These are phyloP conservation scores for Geotrichum cucujoidarum DNA, from an alignment of 1,139 yeast genomes.

Conservation along the genomic window DNA sequence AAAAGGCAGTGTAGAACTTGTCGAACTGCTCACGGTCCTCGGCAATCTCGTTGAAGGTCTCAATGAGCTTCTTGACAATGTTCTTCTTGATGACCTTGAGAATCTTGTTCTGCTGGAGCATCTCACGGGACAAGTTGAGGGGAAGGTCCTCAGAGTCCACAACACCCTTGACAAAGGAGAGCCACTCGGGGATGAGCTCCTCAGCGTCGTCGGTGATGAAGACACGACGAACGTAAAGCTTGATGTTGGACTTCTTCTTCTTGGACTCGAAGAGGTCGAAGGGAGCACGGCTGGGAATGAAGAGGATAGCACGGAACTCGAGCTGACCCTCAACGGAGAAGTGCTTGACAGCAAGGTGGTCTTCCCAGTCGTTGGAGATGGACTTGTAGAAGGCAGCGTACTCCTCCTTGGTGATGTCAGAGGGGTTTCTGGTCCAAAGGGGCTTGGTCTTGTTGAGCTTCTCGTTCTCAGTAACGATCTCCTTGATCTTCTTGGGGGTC, in stretches of 20 bases:
- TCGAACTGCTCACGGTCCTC: conserved; percentile 98
- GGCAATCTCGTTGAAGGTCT: conserved; percentile 97
- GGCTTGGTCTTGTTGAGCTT: conserved; percentile 99
- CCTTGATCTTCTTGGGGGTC: conserved; percentile 80
- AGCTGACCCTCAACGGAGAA: conserved; percentile 99
- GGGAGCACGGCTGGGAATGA: conserved; percentile 99
- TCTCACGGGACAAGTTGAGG: conserved; percentile 99
- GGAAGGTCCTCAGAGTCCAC: conserved; percentile 99
- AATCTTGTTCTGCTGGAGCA: conserved; percentile 99
- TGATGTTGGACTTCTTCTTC: conserved; percentile 99
- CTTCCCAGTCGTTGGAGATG: conserved; percentile 99
- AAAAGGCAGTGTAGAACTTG: conserved; percentile 96
- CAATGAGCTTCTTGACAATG: conserved; percentile 96
- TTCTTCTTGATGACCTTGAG: conserved; percentile 99
- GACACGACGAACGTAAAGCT: conserved; percentile 98
- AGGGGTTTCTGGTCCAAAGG: conserved; percentile 98
- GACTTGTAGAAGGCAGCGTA: conserved; percentile 99
- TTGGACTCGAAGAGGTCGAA: conserved; percentile 93
- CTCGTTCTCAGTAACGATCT: conserved; percentile 82
- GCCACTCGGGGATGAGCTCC: conserved; percentile 99
- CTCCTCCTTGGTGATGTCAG: conserved; percentile 96
- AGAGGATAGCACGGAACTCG: conserved; percentile 97
- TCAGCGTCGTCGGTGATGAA: conserved; percentile 99
- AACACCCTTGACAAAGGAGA: conserved; percentile 95
- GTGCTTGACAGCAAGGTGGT: conserved; percentile 98